Conservation (phyloP, 805 yeast genomes). For the Myxozyma kluyveri region DNA sequence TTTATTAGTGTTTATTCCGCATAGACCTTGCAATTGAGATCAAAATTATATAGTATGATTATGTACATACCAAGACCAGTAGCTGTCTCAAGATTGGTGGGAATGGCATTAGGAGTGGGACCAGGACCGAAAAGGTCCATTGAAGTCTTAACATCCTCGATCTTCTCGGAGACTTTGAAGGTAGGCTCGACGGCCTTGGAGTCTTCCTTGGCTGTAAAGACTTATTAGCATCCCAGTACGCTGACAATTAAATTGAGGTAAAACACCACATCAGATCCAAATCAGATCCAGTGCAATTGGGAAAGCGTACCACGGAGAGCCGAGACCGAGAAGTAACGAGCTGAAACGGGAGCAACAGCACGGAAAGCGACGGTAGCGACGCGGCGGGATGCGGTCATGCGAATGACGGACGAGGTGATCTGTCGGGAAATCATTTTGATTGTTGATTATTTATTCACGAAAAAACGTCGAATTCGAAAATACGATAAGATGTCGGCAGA, state of each 20-base stretch:
- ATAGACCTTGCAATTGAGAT: constrained; percentile 3
- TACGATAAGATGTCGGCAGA: no score
- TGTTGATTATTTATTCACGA: no score
- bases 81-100: constrained; percentile 93
- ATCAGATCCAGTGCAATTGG: not conserved
- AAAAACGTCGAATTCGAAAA: no score
- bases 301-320: constrained; percentile 15
- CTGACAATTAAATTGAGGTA: no score
- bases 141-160: constrained; percentile 77
- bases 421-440: constrained; percentile 16
- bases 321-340: constrained; percentile 20
- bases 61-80: constrained; percentile 67
- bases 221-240: no score
- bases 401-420: constrained; percentile 1
- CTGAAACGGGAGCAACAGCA: constrained; percentile 5
- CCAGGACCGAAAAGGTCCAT: constrained; percentile 85
- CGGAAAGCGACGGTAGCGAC: constrained; percentile 9
- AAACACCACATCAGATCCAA: no score
- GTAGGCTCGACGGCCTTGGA: constrained; percentile 1
- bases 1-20: constrained; percentile 3
- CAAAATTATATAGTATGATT: not conserved
- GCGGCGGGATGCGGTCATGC: constrained; percentile 15
- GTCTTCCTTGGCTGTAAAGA: not conserved
- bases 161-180: constrained; percentile 34
- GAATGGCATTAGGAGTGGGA: constrained; percentile 79